Evolutionary conservation across 2,329 filamentous ascomycete genomes (phyloP), one percentile per base, ranked within the genome.

Genomic region (Pyrenophora teres): DNA sequence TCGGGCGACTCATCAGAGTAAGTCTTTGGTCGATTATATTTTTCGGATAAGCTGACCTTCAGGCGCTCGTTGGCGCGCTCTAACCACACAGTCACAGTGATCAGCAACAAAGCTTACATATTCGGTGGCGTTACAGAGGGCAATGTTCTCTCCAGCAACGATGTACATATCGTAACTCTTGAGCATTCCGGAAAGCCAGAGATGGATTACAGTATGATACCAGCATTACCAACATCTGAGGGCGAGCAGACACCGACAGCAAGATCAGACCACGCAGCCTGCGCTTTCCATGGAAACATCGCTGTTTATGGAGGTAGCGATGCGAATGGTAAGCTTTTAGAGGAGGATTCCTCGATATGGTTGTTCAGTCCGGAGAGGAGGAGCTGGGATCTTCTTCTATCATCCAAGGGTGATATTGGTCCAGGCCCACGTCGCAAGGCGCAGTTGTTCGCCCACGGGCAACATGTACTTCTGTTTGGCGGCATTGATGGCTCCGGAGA

Each of bases 21-120:
- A 8, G 52, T 56, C 32, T 5, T 8, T n/a, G 13, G 12, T 6
- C 15, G 9, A 1, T 19, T 12, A 6, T 10, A 18, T 31, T 4
- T 7, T 4, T 32, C 2, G 25, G 5, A 21, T 3, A 25, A 13
- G n/a, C 40, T 48, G 37, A 51, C 58, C 65, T 30, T 18, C 43
- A 71, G 57, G 48, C 70, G 59, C 45, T 71, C 63, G 27, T 41
- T 74, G 38, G 65, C 62, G 15, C 59, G 71, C 4, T 69, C 67
- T n/a, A 70, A 74, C 41, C 76, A 78, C 50, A 74, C 71, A 4
- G 46, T 78, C 18, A 76, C 71, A 1, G 64, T 76, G 1, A 61
- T 78, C 27, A 59, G 66, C 33, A 72, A 76, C 58, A 77, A 76
- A 55, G 75, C 76, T 4, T 78, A 76, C 56, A 71, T 79, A 19